These are phyloP conservation scores for Pythium aquatile DNA, from an alignment of 352 stramenopile genomes.

Conservation along the genomic window DNA sequence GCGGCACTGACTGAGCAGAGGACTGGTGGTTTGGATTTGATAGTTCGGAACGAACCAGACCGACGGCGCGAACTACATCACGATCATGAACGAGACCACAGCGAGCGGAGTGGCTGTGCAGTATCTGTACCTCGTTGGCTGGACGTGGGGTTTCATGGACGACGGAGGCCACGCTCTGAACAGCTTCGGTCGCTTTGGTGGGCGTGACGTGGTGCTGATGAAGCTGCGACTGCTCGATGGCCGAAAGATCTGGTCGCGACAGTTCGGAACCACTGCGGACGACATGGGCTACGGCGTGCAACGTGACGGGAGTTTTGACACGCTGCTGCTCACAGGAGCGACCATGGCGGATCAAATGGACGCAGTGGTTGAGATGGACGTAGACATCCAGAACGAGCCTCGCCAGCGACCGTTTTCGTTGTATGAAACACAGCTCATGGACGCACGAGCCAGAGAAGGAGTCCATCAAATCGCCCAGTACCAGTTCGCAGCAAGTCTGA, in stretches of 20 bases:
- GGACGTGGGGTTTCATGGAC: conserved; percentile 73
- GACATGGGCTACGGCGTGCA: conserved; percentile 59
- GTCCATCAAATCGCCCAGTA: conserved; percentile 29
- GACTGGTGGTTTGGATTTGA: not conserved
- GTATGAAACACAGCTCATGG: conserved; percentile 60
- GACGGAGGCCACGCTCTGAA: conserved; percentile 68
- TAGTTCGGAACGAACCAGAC: conserved; percentile 54
- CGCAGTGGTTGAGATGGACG: conserved; percentile 41
- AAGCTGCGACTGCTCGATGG: conserved; percentile 46
- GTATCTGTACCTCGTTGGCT: conserved; percentile 59
- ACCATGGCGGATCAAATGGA: conserved; percentile 44
- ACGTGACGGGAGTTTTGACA: conserved; percentile 45
- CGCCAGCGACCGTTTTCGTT: conserved; percentile 33
- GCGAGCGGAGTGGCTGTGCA: conserved; percentile 15
- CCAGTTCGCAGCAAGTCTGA: conserved; percentile 57
- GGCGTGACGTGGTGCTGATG: conserved; percentile 63
- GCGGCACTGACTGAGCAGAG: not conserved
- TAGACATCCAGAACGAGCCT: conserved; percentile 41
- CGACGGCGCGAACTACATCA: conserved; percentile 53
- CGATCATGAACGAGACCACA: conserved; percentile 48
- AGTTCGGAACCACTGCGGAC: conserved; percentile 67
- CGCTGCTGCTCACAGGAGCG: conserved; percentile 52
- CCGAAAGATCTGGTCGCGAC: conserved; percentile 61
- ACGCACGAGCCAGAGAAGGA: conserved; percentile 33
- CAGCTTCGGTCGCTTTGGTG: conserved; percentile 64